phyloP scores from a whole-genome alignment of 352 stramenopile genomes.

The Pythium phragmiticola region DNA sequence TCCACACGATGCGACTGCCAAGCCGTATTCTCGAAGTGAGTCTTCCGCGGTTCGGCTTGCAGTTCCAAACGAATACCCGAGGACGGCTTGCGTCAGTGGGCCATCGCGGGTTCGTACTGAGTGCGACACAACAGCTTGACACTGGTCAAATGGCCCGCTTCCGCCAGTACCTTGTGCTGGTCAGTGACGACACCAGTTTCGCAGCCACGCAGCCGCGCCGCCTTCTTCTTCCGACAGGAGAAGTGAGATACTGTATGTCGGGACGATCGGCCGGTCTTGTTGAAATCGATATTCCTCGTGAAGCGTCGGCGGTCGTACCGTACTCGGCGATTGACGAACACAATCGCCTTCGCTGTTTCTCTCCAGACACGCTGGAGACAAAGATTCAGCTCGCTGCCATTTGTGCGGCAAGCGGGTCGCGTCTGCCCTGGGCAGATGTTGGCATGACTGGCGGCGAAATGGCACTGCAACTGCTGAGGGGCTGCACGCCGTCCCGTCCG shows the following conservation, averaged over 20 bases:
- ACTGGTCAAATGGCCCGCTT: constrained; percentile 13
- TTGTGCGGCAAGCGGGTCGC: constrained; percentile 28
- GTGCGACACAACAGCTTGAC: neutral
- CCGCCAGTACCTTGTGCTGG: constrained; percentile 15
- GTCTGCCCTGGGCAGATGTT: constrained; percentile 31
- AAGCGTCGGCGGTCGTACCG: constrained; percentile 8
- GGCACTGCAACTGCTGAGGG: constrained; percentile 38
- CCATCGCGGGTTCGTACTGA: constrained; percentile 23
- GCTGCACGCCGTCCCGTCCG: constrained; percentile 35
- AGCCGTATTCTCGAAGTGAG: constrained; percentile 33
- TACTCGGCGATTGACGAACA: constrained; percentile 27
- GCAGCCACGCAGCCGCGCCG: neutral
- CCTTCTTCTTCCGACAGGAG: neutral
- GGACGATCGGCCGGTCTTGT: constrained; percentile 5
- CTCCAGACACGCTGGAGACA: constrained; percentile 35
- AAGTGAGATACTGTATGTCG: neutral
- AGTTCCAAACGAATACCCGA: constrained; percentile 28
- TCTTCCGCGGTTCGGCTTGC: constrained; percentile 43
- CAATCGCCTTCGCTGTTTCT: constrained; percentile 30
- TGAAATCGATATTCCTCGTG: constrained; percentile 19
- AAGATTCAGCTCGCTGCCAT: constrained; percentile 43
- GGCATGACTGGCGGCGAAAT: constrained; percentile 51
- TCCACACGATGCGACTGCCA: constrained; percentile 28
- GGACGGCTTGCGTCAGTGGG: constrained; percentile 31
- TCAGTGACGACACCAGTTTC: neutral